Conservation (phyloP, 2,329 filamentous ascomycete genomes). For the Trichoderma arundinaceum region DNA sequence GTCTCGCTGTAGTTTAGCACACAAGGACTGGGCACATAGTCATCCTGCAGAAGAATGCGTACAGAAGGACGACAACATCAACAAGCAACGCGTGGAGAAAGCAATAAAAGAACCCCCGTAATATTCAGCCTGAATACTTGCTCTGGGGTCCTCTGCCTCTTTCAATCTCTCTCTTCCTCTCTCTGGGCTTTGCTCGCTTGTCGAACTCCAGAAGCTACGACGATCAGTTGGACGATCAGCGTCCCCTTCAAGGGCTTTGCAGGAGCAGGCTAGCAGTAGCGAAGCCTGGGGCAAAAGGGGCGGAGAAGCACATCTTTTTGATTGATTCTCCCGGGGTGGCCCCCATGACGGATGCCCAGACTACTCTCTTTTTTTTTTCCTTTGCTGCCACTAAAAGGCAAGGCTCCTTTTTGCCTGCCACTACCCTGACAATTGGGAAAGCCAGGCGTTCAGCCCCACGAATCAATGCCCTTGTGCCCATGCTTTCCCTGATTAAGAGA, state of each 20-base stretch:
- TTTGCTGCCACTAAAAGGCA: neutral
- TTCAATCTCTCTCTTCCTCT: slow-evolving; percentile 16
- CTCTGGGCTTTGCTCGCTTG: slow-evolving; percentile 1
- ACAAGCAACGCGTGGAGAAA: slow-evolving; percentile 6
- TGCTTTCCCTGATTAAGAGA: slow-evolving; percentile 13
- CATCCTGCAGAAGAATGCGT: neutral
- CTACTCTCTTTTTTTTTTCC: neutral
- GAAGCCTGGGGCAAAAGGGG: slow-evolving; percentile 30
- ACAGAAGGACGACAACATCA: slow-evolving; percentile 1
- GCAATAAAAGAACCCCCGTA: neutral
- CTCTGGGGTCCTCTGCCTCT: slow-evolving; percentile 21
- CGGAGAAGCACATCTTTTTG: slow-evolving; percentile 29
- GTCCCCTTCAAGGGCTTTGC: slow-evolving; percentile 27
- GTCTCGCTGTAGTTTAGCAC: slow-evolving; percentile 17
- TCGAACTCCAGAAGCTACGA: slow-evolving; percentile 18
- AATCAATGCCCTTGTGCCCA: slow-evolving; percentile 25
- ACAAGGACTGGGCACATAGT: neutral
- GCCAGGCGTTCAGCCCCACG: slow-evolving; percentile 16
- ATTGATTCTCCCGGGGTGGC: slow-evolving; percentile 22
- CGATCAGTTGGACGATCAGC: slow-evolving; percentile 27
- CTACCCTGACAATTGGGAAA: slow-evolving; percentile 14
- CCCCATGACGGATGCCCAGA: slow-evolving; percentile 27
- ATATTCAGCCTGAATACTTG: slow-evolving; percentile 9
- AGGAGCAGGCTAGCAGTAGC: slow-evolving; percentile 24
- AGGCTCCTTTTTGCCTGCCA: slow-evolving; percentile 7